These are phyloP conservation scores for Ceratocystiopsis minuta DNA, from an alignment of 2,329 filamentous ascomycete species.

Conservation along the genomic window DNA sequence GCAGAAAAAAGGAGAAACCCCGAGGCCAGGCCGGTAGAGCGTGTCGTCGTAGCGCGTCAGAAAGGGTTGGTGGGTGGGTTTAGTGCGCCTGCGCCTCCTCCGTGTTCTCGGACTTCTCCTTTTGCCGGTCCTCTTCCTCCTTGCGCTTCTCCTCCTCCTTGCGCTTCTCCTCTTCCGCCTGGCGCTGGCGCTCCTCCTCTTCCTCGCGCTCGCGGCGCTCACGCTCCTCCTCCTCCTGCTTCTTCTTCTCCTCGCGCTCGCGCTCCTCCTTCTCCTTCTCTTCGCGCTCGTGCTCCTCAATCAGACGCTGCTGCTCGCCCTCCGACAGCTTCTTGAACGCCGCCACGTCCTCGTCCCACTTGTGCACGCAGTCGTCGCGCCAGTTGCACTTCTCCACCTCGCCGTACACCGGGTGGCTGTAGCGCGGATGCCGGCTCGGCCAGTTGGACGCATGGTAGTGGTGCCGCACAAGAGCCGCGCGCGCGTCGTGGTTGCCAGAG, in stretches of 20 bases:
- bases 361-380: slow-evolving; percentile 42
- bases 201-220: slow-evolving; percentile 15
- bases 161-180: slow-evolving; percentile 3
- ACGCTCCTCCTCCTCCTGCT: slow-evolving; percentile 11
- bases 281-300: slow-evolving; percentile 19
- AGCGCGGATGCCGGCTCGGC: slow-evolving; percentile 48
- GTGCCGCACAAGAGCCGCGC: slow-evolving; percentile 51
- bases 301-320: slow-evolving; percentile 37
- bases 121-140: slow-evolving; percentile 1
- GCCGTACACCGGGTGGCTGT: slow-evolving; percentile 49
- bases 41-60: background rate
- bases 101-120: background rate
- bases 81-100: background rate
- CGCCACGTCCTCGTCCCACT: slow-evolving; percentile 47
- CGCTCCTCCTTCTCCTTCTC: slow-evolving; percentile 13
- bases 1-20: background rate
- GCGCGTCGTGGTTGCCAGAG: slow-evolving; percentile 49
- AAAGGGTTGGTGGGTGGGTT: background rate
- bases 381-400: slow-evolving; percentile 57
- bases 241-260: slow-evolving; percentile 7
- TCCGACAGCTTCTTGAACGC: slow-evolving; percentile 39
- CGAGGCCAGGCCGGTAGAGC: background rate
- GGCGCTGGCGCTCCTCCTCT: slow-evolving; percentile 1
- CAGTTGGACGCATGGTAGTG: slow-evolving; percentile 60
- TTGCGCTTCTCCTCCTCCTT: slow-evolving; percentile 4